phyloP scores from a whole-genome alignment of 768 basidiomycete species.

The Holtermanniella nyarrowii region DNA sequence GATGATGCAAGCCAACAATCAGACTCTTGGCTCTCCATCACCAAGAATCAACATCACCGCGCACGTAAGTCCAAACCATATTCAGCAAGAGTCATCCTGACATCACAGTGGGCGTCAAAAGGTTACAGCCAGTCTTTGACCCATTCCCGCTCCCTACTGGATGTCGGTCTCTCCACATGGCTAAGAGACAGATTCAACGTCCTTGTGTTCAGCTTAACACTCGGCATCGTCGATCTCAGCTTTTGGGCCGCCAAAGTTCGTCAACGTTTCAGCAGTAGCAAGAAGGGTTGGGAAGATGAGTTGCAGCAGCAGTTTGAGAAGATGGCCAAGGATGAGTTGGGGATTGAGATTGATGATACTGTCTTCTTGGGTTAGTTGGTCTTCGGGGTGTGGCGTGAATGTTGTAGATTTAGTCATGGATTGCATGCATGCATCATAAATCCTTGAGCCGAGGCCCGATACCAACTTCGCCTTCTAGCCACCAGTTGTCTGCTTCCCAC shows the following conservation, averaged over 20 bases:
- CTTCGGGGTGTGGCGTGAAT: too few species aligned
- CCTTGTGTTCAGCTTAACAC: slow-evolving; percentile 54
- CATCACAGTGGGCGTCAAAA: slow-evolving; percentile 30
- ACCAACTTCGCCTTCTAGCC: slow-evolving; percentile 38
- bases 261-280: slow-evolving; percentile 36
- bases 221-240: slow-evolving; percentile 59
- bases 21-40: slow-evolving; percentile 71
- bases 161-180: slow-evolving; percentile 38
- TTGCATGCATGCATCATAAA: too few species aligned
- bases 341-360: slow-evolving; percentile 57
- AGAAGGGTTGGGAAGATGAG: slow-evolving; percentile 64
- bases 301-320: slow-evolving; percentile 52
- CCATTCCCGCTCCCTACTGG: slow-evolving; percentile 37
- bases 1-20: slow-evolving; percentile 47
- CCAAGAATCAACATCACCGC: slow-evolving; percentile 86
- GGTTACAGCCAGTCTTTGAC: slow-evolving; percentile 52
- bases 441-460: too few species aligned
- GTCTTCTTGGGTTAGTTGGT: slow-evolving; percentile 48
- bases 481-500: slow-evolving; percentile 42
- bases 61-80: slow-evolving; percentile 51
- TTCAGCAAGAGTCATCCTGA: neutral
- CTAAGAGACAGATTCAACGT: slow-evolving; percentile 43
- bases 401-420: neutral
- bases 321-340: slow-evolving; percentile 68
- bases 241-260: slow-evolving; percentile 57